Conservation (phyloP, 345 rosid species). For the Lumnitzera racemosa region DNA sequence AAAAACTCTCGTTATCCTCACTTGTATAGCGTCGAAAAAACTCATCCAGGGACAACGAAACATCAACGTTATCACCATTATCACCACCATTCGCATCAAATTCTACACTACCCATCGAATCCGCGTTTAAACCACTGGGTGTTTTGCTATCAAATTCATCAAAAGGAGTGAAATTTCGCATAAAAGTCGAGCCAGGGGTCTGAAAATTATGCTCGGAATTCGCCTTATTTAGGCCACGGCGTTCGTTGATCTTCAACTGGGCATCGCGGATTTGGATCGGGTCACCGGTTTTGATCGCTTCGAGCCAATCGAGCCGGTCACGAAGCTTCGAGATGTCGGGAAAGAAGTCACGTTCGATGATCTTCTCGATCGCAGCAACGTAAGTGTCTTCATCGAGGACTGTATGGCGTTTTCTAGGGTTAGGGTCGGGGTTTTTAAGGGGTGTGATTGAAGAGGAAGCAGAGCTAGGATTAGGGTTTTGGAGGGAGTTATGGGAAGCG, state of each 20-base stretch:
- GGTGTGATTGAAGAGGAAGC: constrained; percentile 4
- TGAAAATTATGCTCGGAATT: constrained; percentile 31
- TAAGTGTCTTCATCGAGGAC: constrained; percentile 88
- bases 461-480: constrained; percentile 11
- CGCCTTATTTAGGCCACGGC: constrained; percentile 46
- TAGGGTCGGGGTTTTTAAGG: constrained; percentile 22
- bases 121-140: constrained; percentile 30
- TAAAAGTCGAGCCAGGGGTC: constrained; percentile 87
- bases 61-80: constrained; percentile 40
- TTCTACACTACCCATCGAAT: constrained; percentile 27
- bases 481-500: constrained; percentile 15
- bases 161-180: constrained; percentile 66
- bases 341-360: constrained; percentile 93
- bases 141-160: constrained; percentile 62
- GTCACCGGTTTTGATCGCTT: constrained; percentile 76
- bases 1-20: constrained; percentile 89
- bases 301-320: constrained; percentile 92
- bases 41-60: constrained; percentile 55
- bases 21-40: constrained; percentile 85
- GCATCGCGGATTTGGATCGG: constrained; percentile 87
- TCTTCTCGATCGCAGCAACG: constrained; percentile 81
- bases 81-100: constrained; percentile 24
- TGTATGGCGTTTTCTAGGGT: constrained; percentile 40
- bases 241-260: constrained; percentile 90
- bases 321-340: constrained; percentile 92